Conservation (phyloP, 305 asterid genomes). For the Stenogyne calaminthoides region DNA sequence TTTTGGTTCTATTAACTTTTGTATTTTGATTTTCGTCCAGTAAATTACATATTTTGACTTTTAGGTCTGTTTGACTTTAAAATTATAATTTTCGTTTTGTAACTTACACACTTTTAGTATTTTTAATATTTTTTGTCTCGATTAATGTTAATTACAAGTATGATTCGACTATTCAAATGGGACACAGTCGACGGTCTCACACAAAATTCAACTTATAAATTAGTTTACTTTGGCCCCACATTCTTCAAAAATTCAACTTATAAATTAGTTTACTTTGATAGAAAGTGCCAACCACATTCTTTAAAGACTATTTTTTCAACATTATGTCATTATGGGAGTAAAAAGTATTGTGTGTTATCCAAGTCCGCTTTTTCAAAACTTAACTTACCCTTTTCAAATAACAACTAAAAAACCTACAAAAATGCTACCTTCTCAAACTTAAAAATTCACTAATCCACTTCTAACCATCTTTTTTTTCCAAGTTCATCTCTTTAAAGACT, state of each 20-base stretch:
- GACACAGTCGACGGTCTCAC: too few relatives aligned
- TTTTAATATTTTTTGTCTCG: too few relatives aligned
- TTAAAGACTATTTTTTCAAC: constrained; percentile 32
- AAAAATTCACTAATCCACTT: background rate
- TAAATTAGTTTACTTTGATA: too few relatives aligned
- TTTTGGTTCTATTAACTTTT: too few relatives aligned
- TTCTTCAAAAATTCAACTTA: too few relatives aligned
- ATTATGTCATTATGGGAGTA: constrained; percentile 25
- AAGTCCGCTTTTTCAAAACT: constrained; percentile 23
- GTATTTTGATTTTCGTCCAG: too few relatives aligned
- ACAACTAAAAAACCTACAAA: constrained; percentile 29
- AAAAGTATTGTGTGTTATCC: constrained; percentile 51
- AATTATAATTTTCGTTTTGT: too few relatives aligned
- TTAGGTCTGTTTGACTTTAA: too few relatives aligned
- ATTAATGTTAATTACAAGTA: too few relatives aligned
- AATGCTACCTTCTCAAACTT: constrained; percentile 28
- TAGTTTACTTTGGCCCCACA: background rate
- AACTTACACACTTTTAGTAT: too few relatives aligned
- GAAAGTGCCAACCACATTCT: constrained; percentile 36
- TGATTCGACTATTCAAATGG: too few relatives aligned
- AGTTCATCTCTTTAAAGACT: background rate
- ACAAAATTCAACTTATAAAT: background rate
- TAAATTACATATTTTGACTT: too few relatives aligned
- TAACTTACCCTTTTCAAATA: background rate
- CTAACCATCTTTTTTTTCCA: background rate